These are phyloP conservation scores for Acanthamoeba triangularis DNA, from an alignment of 208 protist species.

Conservation along the genomic window DNA sequence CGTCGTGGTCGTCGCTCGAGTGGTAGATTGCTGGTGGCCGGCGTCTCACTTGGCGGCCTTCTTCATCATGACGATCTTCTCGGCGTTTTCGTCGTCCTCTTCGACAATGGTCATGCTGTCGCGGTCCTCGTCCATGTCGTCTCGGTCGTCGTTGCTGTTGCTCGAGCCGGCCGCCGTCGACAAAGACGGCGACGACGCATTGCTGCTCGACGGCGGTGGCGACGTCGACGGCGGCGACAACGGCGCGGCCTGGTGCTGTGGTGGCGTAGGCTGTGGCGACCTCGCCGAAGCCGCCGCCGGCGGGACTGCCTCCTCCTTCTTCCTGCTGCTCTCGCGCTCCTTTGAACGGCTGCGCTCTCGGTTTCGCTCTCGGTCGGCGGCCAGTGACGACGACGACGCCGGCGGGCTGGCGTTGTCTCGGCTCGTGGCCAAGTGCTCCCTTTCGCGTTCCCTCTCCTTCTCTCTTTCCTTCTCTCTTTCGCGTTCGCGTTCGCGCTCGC, in stretches of 20 bases:
- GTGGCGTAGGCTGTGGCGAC: neutral
- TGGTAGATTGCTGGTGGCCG: neutral
- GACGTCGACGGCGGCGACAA: neutral
- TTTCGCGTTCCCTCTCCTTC: slow-evolving; percentile 17
- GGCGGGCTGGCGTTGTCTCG: neutral
- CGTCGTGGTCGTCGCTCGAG: neutral
- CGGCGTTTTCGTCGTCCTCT: slow-evolving; percentile 48
- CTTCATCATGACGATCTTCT: slow-evolving; percentile 70
- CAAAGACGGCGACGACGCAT: neutral
- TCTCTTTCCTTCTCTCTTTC: slow-evolving; percentile 23
- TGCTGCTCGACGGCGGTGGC: neutral
- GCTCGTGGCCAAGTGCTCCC: neutral
- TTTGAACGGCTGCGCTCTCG: slow-evolving; percentile 19
- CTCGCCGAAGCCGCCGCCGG: neutral
- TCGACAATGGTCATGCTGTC: slow-evolving; percentile 54
- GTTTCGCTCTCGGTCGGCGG: neutral
- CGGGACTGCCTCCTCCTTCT: neutral
- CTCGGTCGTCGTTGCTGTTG: neutral
- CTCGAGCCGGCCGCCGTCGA: neutral
- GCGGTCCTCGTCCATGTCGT: slow-evolving; percentile 55
- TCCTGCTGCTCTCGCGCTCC: neutral
- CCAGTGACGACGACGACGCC: neutral
- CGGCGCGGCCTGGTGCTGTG: slow-evolving; percentile 3
- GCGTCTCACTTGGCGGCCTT: slow-evolving; percentile 20
- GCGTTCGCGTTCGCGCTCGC: slow-evolving; percentile 28